A percentile compares a stretch with the other conserved stretches of the same genome.
phyloP scores from a whole-genome alignment of 2,329 filamentous ascomycete species.

The Parafenestella ontariensis region DNA sequence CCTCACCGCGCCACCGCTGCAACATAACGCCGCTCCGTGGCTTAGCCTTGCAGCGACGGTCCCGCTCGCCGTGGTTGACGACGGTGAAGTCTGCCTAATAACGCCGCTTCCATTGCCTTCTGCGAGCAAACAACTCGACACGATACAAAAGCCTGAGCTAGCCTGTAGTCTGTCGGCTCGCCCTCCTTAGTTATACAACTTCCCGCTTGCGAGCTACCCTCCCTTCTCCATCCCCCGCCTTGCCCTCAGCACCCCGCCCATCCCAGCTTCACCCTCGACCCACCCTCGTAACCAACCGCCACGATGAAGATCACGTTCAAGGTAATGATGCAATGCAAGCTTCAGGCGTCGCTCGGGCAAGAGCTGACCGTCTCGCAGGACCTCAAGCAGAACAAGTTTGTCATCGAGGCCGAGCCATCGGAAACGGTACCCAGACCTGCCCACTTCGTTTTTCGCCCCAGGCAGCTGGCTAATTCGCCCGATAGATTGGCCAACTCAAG shows the following conservation, averaged over 20 bases:
- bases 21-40: not conserved
- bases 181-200: not conserved
- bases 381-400: constrained; percentile 98
- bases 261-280: constrained; percentile 28
- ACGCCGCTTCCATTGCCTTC: constrained; percentile 31
- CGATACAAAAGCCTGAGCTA: not conserved
- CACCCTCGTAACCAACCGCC: constrained; percentile 29
- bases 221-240: constrained; percentile 21
- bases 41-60: not conserved
- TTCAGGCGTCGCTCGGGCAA: not conserved
- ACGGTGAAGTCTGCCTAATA: constrained; percentile 8
- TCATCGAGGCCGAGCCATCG: constrained; percentile 90
- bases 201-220: not conserved
- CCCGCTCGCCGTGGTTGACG: constrained; percentile 1
- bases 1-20: not conserved
- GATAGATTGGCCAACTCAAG: constrained; percentile 86
- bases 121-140: constrained; percentile 11
- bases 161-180: not conserved
- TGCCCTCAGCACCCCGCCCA: constrained; percentile 31
- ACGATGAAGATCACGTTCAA: constrained; percentile 76
- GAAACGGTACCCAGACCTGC: constrained; percentile 72
- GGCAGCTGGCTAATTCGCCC: constrained; percentile 17
- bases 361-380: constrained; percentile 66
- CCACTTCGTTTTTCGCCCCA: constrained; percentile 19
- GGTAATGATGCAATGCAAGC: constrained; percentile 51